A percentile compares a stretch with the other conserved stretches of the same genome.
Evolutionary conservation across 148 eudicot species (phyloP).

Genomic region (Pouteria glomerata): DNA sequence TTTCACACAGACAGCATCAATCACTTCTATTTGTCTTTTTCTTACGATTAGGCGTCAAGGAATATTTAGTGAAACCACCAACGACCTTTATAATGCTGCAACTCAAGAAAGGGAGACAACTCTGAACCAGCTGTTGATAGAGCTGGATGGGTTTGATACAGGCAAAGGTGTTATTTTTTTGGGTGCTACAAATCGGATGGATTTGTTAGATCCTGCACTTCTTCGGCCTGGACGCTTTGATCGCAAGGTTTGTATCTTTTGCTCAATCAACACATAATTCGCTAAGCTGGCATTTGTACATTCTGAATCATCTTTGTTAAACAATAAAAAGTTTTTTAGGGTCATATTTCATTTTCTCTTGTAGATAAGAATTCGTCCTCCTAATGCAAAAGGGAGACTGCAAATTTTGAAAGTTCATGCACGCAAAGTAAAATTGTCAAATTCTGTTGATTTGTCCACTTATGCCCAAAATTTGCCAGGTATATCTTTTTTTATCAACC

Average conservation of each 20-base stretch:
- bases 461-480: conserved; percentile 90
- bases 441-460: conserved; percentile 72
- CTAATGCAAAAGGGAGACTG: conserved; percentile 89
- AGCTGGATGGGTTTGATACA: conserved; percentile 96
- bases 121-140: conserved; percentile 83
- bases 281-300: neutral
- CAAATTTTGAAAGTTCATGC: conserved; percentile 86
- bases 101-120: conserved; percentile 98
- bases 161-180: conserved; percentile 95
- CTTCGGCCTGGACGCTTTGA: conserved; percentile 99
- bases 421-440: conserved; percentile 66
- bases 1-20: neutral
- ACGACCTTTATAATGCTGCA: conserved; percentile 62
- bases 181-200: conserved; percentile 93
- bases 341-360: neutral
- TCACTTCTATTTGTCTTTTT: conserved; percentile 11
- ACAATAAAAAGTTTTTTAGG: neutral
- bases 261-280: neutral
- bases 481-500: conserved; percentile 14
- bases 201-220: conserved; percentile 93
- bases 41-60: conserved; percentile 71
- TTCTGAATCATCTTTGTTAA: neutral
- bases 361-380: conserved; percentile 78
- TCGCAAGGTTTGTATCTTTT: conserved; percentile 85
- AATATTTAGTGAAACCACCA: conserved; percentile 45